Conservation (phyloP, 2,329 filamentous ascomycete species). For the Fusarium cyanostomum region DNA sequence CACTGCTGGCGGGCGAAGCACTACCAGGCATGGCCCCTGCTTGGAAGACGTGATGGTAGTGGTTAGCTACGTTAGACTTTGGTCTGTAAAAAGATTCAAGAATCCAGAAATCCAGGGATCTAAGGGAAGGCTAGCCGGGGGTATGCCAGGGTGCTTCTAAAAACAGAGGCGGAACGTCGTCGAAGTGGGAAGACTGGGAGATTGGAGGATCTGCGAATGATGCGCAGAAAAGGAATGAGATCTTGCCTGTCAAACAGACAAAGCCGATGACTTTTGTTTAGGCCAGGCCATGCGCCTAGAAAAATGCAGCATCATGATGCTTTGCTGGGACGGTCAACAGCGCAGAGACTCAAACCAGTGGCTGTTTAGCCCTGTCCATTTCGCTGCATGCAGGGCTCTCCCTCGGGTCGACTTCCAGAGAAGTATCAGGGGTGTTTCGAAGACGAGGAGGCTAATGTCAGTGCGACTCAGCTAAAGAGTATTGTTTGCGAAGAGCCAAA, state of each 20-base stretch:
- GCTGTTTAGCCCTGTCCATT: constrained; percentile 23
- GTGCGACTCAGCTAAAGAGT: constrained; percentile 13
- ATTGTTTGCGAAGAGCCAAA: constrained; percentile 1
- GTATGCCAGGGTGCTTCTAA: constrained; percentile 32
- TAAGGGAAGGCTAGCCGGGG: constrained; percentile 18
- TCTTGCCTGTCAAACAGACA: constrained; percentile 24
- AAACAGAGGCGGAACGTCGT: constrained; percentile 35
- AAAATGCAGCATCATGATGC: constrained; percentile 21
- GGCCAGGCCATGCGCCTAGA: constrained; percentile 12
- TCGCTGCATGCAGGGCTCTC: constrained; percentile 24
- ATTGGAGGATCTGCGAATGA: constrained; percentile 40
- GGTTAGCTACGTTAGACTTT: constrained; percentile 2
- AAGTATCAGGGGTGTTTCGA: constrained; percentile 35
- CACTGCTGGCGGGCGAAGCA: constrained; percentile 10
- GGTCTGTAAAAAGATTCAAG: constrained; percentile 7
- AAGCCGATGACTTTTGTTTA: constrained; percentile 4
- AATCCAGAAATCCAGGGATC: constrained; percentile 7
- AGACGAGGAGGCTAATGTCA: constrained; percentile 9
- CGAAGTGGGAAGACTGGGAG: constrained; percentile 20
- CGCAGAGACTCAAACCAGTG: constrained; percentile 21
- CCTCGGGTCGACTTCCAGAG: constrained; percentile 33
- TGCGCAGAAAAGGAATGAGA: constrained; percentile 21
- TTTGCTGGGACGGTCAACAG: constrained; percentile 25
- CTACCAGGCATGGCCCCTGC: constrained; percentile 20
- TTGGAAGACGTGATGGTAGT: not conserved